A percentile compares a stretch with the other conserved stretches of the same genome.
Evolutionary conservation across 495 filamentous ascomycete genomes (phyloP).

Genomic region (Neurospora sp.): DNA sequence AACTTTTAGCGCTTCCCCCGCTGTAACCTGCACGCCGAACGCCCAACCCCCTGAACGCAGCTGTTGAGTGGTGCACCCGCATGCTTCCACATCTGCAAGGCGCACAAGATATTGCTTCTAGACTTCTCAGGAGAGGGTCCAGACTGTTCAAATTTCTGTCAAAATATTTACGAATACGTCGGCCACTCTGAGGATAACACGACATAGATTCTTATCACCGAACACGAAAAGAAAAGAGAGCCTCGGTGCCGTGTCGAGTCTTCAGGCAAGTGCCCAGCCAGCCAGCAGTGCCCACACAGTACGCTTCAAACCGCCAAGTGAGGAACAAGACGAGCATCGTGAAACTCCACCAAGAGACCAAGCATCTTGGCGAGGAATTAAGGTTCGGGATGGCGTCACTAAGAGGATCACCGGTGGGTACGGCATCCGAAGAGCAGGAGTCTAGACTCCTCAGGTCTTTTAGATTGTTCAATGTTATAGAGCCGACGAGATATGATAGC

Average conservation of each 20-base stretch:
- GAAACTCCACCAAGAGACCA: background rate
- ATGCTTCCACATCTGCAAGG: background rate
- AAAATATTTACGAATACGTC: background rate
- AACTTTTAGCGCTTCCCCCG: background rate
- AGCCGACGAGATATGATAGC: background rate
- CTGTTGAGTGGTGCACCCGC: background rate
- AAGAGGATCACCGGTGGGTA: background rate
- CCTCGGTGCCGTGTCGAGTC: too few relatives aligned
- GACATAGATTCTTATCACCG: background rate
- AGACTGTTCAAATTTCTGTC: background rate
- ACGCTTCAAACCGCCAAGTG: background rate
- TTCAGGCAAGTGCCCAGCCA: background rate
- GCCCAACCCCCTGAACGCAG: background rate
- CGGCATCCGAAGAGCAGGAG: background rate
- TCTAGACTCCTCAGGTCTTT: background rate
- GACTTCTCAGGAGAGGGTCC: background rate
- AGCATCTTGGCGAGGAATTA: background rate
- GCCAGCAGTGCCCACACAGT: background rate
- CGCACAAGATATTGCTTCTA: background rate
- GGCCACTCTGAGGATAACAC: background rate
- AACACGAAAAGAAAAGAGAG: background rate
- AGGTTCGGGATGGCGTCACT: background rate
- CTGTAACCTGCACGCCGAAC: background rate
- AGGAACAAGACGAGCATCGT: too few relatives aligned
- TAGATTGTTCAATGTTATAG: background rate